phyloP scores from a whole-genome alignment of 129 eudicot genomes.

The Flaveria trinervia region DNA sequence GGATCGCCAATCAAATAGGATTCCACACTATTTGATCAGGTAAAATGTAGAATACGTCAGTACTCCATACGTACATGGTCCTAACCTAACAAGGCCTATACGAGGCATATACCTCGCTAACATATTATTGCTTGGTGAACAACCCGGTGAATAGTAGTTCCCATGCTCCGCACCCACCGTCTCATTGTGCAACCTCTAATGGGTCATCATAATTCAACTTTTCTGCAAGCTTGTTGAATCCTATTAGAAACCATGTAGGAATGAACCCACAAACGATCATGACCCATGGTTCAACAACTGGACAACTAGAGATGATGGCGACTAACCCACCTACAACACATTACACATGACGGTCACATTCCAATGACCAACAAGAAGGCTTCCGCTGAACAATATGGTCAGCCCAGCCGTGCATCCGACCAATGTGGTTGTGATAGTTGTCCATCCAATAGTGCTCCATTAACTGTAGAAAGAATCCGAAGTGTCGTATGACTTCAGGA shows the following conservation, averaged over 20 bases:
- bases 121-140: constrained; percentile 48
- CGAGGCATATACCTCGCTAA: constrained; percentile 40
- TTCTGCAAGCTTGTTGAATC: constrained; percentile 57
- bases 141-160: constrained; percentile 61
- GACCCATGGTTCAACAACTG: constrained; percentile 75
- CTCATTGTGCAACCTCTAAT: constrained; percentile 65
- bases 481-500: constrained; percentile 36
- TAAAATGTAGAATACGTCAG: too few relatives aligned
- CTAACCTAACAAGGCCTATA: constrained; percentile 53
- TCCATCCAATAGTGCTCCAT: constrained; percentile 71
- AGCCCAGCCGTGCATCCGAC: constrained; percentile 68
- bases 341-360: constrained; percentile 65
- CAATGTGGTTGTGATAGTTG: constrained; percentile 72
- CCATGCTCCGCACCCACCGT: constrained; percentile 75
- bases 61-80: too few relatives aligned
- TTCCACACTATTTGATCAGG: too few relatives aligned
- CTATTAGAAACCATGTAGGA: constrained; percentile 66
- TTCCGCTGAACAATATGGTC: constrained; percentile 57
- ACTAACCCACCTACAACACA: constrained; percentile 66
- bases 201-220: constrained; percentile 65
- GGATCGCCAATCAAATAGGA: too few relatives aligned
- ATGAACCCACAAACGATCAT: constrained; percentile 66
- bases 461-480: constrained; percentile 43
- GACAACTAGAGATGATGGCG: constrained; percentile 64
- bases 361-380: constrained; percentile 67